These are phyloP conservation scores for Xylaria cubensis DNA, from an alignment of 495 filamentous ascomycete species.

Conservation along the genomic window DNA sequence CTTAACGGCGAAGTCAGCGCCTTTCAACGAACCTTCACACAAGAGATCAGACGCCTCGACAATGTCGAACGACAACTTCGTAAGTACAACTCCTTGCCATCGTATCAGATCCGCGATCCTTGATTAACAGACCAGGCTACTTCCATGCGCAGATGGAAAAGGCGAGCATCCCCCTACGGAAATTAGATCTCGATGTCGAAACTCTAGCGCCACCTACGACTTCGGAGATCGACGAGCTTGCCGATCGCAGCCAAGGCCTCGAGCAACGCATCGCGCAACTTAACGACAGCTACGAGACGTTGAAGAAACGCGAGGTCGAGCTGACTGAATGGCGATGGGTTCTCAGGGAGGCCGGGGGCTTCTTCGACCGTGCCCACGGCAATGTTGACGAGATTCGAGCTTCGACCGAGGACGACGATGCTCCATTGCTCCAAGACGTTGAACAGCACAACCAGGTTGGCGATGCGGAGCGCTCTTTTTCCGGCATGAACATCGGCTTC, in stretches of 20 bases:
- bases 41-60: constrained; percentile 94
- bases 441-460: constrained; percentile 81
- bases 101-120: constrained; percentile 2
- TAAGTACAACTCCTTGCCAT: constrained; percentile 53
- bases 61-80: constrained; percentile 97
- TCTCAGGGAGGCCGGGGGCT: constrained; percentile 89
- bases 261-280: constrained; percentile 90
- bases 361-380: constrained; percentile 95
- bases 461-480: constrained; percentile 84
- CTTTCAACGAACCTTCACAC: constrained; percentile 96
- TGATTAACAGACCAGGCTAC: constrained; percentile 64
- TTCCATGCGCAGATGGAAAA: constrained; percentile 96
- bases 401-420: constrained; percentile 84
- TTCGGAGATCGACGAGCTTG: constrained; percentile 92
- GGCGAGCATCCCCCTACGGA: constrained; percentile 78
- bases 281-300: constrained; percentile 96
- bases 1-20: constrained; percentile 90
- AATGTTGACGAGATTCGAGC: constrained; percentile 96
- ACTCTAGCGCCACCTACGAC: constrained; percentile 85
- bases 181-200: constrained; percentile 84
- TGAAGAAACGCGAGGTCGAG: constrained; percentile 97
- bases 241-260: constrained; percentile 87
- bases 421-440: constrained; percentile 81
- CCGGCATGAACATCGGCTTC: constrained; percentile 98
- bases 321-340: constrained; percentile 98